Conservation (phyloP, 1,139 yeast species). For the Lipomyces yarrowii region DNA sequence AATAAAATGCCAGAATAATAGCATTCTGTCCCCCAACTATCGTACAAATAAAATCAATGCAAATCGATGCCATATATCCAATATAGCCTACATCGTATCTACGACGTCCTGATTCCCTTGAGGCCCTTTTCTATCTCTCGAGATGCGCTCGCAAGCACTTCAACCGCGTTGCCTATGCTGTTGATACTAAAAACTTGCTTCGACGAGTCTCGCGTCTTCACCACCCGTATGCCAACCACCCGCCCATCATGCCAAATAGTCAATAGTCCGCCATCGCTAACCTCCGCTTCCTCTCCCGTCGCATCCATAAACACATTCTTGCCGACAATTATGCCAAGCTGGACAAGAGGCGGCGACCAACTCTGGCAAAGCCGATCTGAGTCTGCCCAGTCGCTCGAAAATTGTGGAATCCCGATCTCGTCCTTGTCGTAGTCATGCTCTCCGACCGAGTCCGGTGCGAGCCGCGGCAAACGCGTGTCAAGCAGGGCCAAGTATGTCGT, state of each 20-base stretch:
- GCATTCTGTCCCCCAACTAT: neutral
- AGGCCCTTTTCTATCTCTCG: slow-evolving; percentile 20
- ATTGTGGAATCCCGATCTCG: slow-evolving; percentile 63
- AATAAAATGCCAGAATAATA: neutral
- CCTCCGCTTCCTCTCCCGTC: slow-evolving; percentile 70
- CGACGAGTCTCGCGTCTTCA: slow-evolving; percentile 21
- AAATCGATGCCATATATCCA: neutral
- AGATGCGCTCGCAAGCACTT: slow-evolving; percentile 13
- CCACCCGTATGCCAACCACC: slow-evolving; percentile 44
- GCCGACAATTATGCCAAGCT: slow-evolving; percentile 76
- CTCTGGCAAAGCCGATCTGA: slow-evolving; percentile 50
- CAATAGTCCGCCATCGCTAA: slow-evolving; percentile 78
- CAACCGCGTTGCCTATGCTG: slow-evolving; percentile 14
- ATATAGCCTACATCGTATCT: neutral
- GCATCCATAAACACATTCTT: slow-evolving; percentile 75
- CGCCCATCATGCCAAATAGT: slow-evolving; percentile 68
- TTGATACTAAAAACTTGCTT: slow-evolving; percentile 19
- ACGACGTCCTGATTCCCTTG: neutral
- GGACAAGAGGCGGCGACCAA: slow-evolving; percentile 74
- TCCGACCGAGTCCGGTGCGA: slow-evolving; percentile 42
- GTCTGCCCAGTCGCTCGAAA: slow-evolving; percentile 82
- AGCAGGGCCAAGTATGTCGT: slow-evolving; percentile 79
- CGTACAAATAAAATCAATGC: neutral
- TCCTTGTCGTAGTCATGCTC: slow-evolving; percentile 57
- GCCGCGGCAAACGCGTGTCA: slow-evolving; percentile 75